These are phyloP conservation scores for Dactylellina sp. DNA, from an alignment of 2,329 filamentous ascomycete genomes.

Conservation along the genomic window DNA sequence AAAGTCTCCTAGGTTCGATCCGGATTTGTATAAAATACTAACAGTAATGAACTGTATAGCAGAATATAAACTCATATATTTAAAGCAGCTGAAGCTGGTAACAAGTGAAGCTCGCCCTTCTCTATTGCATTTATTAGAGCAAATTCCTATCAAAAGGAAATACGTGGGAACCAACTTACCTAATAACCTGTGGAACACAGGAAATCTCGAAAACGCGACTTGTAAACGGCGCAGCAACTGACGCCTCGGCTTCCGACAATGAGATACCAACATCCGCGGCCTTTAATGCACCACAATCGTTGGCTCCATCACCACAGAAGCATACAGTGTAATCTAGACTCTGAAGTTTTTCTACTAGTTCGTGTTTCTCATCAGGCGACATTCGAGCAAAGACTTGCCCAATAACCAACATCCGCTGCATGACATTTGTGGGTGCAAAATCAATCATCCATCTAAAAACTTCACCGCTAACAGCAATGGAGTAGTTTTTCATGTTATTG, in stretches of 20 bases:
- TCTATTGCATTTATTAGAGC: constrained; percentile 63
- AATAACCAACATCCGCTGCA: constrained; percentile 87
- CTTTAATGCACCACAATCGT: constrained; percentile 96
- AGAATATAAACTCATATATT: constrained; percentile 99
- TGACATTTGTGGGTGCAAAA: constrained; percentile 81
- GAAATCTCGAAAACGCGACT: constrained; percentile 95
- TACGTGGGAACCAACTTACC: constrained; percentile 65
- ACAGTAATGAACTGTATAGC: constrained; percentile 99
- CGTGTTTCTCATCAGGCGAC: constrained; percentile 98
- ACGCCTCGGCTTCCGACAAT: constrained; percentile 95
- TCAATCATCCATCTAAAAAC: constrained; percentile 97
- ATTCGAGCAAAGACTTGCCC: constrained; percentile 97
- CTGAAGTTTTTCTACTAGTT: constrained; percentile 95
- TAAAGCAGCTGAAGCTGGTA: constrained; percentile 99
- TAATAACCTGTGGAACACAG: constrained; percentile 91
- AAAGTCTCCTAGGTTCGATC: constrained; percentile 95
- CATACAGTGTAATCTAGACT: constrained; percentile 94
- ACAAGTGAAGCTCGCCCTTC: constrained; percentile 94
- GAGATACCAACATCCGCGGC: constrained; percentile 98
- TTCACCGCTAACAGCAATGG: constrained; percentile 88
- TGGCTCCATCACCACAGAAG: constrained; percentile 97
- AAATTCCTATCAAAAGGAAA: background rate
- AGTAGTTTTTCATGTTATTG: constrained; percentile 83
- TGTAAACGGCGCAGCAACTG: constrained; percentile 97
- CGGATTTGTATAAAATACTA: constrained; percentile 93